These are phyloP conservation scores for Glaciozyma martinii DNA, from an alignment of 768 basidiomycete species.

Conservation along the genomic window DNA sequence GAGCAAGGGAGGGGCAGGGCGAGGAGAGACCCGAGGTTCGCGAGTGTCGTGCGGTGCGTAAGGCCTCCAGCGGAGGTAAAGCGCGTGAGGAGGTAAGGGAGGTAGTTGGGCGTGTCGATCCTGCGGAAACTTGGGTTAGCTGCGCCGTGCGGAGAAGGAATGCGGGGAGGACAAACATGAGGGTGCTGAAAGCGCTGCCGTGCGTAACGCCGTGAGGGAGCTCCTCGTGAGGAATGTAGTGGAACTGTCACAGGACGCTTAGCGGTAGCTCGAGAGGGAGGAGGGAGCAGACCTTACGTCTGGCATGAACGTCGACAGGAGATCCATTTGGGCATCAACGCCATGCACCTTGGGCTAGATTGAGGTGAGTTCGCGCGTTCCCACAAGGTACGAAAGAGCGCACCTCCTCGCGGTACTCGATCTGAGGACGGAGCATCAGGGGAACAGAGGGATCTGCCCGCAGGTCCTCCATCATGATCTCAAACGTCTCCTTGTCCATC, in stretches of 20 bases:
- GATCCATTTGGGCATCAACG: too few relatives aligned
- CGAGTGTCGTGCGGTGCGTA: slow-evolving; percentile 46
- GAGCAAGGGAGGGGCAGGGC: neutral
- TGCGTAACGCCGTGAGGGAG: slow-evolving; percentile 44
- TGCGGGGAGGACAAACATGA: slow-evolving; percentile 41
- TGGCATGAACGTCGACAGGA: neutral
- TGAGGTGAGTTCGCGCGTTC: neutral
- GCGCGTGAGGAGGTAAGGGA: slow-evolving; percentile 55
- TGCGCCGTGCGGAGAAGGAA: neutral
- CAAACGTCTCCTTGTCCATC: slow-evolving; percentile 63
- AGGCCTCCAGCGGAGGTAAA: slow-evolving; percentile 57
- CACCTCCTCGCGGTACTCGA: slow-evolving; percentile 21
- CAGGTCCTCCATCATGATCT: slow-evolving; percentile 60
- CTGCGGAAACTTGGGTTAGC: neutral
- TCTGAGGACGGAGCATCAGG: slow-evolving; percentile 6
- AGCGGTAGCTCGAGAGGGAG: neutral
- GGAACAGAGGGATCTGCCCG: slow-evolving; percentile 2
- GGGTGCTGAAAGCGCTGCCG: slow-evolving; percentile 56
- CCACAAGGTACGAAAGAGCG: neutral
- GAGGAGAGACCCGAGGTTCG: neutral
- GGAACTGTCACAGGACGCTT: slow-evolving; percentile 35
- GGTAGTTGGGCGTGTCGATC: slow-evolving; percentile 57
- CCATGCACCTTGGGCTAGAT: neutral
- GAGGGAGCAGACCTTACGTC: neutral
- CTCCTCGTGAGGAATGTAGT: slow-evolving; percentile 42